Evolutionary conservation across 495 filamentous ascomycete genomes (phyloP).

Genomic region (Daldinia decipiens): DNA sequence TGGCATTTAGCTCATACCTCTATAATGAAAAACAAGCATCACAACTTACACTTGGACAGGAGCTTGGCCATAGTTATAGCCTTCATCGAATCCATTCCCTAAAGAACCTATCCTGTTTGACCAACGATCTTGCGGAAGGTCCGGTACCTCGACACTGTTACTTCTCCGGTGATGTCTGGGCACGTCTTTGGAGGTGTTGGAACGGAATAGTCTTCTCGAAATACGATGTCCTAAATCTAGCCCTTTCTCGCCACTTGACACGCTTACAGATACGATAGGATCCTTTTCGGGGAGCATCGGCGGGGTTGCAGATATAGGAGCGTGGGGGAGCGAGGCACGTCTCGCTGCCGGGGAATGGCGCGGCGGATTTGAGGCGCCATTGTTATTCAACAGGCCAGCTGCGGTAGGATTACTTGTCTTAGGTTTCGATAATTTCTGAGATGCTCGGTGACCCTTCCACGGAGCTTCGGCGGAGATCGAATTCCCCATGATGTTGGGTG

Average conservation of each 20-base stretch:
- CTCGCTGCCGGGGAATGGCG: constrained; percentile 34
- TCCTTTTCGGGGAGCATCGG: constrained; percentile 26
- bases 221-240: constrained; percentile 17
- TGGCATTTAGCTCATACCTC: constrained; percentile 18
- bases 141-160: constrained; percentile 23
- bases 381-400: constrained; percentile 57
- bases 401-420: constrained; percentile 56
- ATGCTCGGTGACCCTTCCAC: constrained; percentile 47
- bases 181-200: constrained; percentile 35
- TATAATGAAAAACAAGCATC: background rate
- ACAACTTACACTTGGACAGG: constrained; percentile 29
- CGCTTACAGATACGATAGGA: constrained; percentile 2
- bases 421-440: constrained; percentile 62
- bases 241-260: constrained; percentile 16
- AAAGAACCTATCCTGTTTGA: constrained; percentile 24
- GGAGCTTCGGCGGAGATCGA: constrained; percentile 55
- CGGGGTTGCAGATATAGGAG: constrained; percentile 36
- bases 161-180: constrained; percentile 22
- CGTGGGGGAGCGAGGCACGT: constrained; percentile 46
- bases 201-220: constrained; percentile 36
- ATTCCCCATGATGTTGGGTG: constrained; percentile 56
- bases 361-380: constrained; percentile 47
- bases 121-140: constrained; percentile 26
- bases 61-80: constrained; percentile 31
- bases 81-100: constrained; percentile 32